These are phyloP conservation scores for Inosperma sp. DNA, from an alignment of 768 basidiomycete genomes.

Conservation along the genomic window DNA sequence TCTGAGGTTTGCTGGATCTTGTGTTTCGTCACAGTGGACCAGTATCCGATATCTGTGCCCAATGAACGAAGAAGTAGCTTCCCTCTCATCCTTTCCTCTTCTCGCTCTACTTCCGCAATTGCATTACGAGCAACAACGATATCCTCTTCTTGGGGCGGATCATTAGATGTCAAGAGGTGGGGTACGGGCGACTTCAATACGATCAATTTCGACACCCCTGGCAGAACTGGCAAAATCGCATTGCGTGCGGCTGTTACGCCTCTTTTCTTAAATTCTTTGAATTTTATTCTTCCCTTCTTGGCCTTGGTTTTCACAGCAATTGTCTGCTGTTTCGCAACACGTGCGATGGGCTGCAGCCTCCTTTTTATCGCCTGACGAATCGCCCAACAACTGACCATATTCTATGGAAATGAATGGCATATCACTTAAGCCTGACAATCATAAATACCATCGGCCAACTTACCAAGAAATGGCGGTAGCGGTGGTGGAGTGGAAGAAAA, in stretches of 20 bases:
- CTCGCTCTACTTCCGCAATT: slow-evolving; percentile 1
- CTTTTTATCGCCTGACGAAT: background rate
- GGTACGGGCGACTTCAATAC: slow-evolving; percentile 3
- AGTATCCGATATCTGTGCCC: background rate
- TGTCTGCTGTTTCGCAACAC: background rate
- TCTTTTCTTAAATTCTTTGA: background rate
- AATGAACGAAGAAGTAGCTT: background rate
- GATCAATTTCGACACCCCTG: slow-evolving; percentile 6
- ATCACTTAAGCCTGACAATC: no score
- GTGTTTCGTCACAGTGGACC: slow-evolving; percentile 10
- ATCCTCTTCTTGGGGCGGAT: slow-evolving; percentile 12
- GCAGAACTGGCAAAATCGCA: slow-evolving; percentile 8
- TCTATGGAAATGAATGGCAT: background rate
- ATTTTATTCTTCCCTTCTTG: background rate
- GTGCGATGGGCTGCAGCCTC: slow-evolving; percentile 2
- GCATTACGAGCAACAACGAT: background rate
- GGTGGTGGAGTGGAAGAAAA: no score
- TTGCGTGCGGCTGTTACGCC: slow-evolving; percentile 1
- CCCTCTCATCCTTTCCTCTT: slow-evolving; percentile 7
- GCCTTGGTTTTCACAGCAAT: background rate
- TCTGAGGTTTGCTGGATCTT: slow-evolving; percentile 16
- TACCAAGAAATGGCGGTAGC: no score
- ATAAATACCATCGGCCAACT: no score
- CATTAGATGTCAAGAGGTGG: slow-evolving; percentile 7
- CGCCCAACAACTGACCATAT: background rate